phyloP scores from a whole-genome alignment of 164 flowering plant genomes.

The Tinospora cordifolia region DNA sequence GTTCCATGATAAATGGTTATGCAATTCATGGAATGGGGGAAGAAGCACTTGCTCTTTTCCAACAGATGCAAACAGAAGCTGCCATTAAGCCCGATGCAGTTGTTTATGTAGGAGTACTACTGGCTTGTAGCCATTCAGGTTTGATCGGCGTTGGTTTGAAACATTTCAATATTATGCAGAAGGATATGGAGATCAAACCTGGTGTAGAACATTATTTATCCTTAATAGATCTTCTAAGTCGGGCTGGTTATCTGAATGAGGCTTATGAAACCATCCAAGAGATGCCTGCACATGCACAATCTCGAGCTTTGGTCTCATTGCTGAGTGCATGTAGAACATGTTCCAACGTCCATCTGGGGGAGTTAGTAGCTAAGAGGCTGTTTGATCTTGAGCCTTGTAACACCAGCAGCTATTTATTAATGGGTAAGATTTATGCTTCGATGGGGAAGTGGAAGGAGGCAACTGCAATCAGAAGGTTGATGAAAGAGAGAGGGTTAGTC shows the following conservation, averaged over 20 bases:
- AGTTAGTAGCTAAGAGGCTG: slow-evolving; percentile 22
- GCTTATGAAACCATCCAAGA: slow-evolving; percentile 25
- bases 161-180: slow-evolving; percentile 27
- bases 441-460: slow-evolving; percentile 35
- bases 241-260: slow-evolving; percentile 29
- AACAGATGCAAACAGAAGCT: slow-evolving; percentile 22
- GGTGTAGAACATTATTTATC: slow-evolving; percentile 27
- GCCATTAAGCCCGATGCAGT: slow-evolving; percentile 26
- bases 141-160: slow-evolving; percentile 29
- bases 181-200: slow-evolving; percentile 26
- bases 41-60: slow-evolving; percentile 31
- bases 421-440: slow-evolving; percentile 27
- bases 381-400: slow-evolving; percentile 17
- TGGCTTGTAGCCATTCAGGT: slow-evolving; percentile 37
- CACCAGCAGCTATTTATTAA: slow-evolving; percentile 20
- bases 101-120: slow-evolving; percentile 25
- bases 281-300: slow-evolving; percentile 20
- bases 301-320: slow-evolving; percentile 27
- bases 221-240: slow-evolving; percentile 27
- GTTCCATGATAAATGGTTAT: slow-evolving; percentile 37
- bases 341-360: slow-evolving; percentile 23
- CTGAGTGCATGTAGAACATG: slow-evolving; percentile 35
- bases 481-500: slow-evolving; percentile 21
- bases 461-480: slow-evolving; percentile 22
- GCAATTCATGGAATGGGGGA: slow-evolving; percentile 33